A percentile compares a stretch with the other conserved stretches of the same genome.
Evolutionary conservation across 805 yeast genomes (phyloP).

Genomic region (Priceomyces castillae): DNA sequence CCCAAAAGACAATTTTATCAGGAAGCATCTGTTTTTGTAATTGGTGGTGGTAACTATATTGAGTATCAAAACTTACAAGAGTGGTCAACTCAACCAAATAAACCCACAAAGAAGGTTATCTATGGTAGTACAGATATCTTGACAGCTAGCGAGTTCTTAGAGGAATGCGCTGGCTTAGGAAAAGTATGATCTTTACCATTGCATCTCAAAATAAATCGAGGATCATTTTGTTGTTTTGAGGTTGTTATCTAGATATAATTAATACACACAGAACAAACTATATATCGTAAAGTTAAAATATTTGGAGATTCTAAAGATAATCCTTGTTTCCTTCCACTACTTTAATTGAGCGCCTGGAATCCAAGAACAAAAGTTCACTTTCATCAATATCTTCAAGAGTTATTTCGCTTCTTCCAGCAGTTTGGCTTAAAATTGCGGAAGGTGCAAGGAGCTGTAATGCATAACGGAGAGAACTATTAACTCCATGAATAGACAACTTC

Average conservation of each 20-base stretch:
- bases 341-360: slow-evolving; percentile 75
- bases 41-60: slow-evolving; percentile 94
- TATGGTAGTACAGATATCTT: slow-evolving; percentile 84
- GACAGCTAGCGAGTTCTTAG: slow-evolving; percentile 66
- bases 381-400: slow-evolving; percentile 74
- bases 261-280: neutral
- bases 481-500: slow-evolving; percentile 69
- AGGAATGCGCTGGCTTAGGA: slow-evolving; percentile 61
- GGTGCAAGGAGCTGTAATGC: slow-evolving; percentile 90
- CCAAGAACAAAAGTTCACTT: slow-evolving; percentile 78
- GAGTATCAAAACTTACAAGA: slow-evolving; percentile 94
- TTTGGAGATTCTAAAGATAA: slow-evolving; percentile 24
- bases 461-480: slow-evolving; percentile 80
- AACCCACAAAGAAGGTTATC: slow-evolving; percentile 52
- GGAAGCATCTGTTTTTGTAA: slow-evolving; percentile 84
- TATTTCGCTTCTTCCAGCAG: slow-evolving; percentile 69
- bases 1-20: slow-evolving; percentile 81
- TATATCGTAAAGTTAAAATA: neutral
- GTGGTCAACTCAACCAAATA: slow-evolving; percentile 54
- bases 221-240: neutral
- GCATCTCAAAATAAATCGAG: neutral
- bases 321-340: slow-evolving; percentile 53
- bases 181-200: slow-evolving; percentile 1
- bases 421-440: slow-evolving; percentile 75
- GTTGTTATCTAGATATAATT: neutral